These are phyloP conservation scores for Rhynchosporium graminicola DNA, from an alignment of 2,329 filamentous ascomycete genomes.

Conservation along the genomic window DNA sequence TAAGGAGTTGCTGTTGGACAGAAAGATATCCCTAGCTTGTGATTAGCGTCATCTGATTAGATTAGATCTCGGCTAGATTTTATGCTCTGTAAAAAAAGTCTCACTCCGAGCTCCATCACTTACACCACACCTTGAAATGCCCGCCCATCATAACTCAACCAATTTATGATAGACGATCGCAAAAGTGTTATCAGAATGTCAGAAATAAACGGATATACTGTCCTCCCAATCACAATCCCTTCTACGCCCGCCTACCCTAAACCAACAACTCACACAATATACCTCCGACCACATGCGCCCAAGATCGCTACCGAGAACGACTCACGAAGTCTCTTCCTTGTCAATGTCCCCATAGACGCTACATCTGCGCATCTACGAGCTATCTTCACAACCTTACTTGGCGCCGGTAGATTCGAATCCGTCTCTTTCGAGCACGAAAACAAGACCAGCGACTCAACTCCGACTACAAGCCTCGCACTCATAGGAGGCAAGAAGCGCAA, in stretches of 20 bases:
- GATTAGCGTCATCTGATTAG: conserved; percentile 34
- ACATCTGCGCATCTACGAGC: conserved; percentile 75
- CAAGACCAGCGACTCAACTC: conserved; percentile 36
- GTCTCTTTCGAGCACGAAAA: conserved; percentile 72
- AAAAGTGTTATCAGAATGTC: conserved; percentile 25
- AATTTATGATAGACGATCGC: background rate
- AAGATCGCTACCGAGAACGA: conserved; percentile 74
- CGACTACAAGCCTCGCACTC: conserved; percentile 1
- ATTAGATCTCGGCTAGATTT: conserved; percentile 33
- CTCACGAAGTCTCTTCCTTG: conserved; percentile 81
- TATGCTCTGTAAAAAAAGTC: conserved; percentile 28
- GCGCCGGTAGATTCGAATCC: conserved; percentile 74
- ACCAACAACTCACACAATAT: conserved; percentile 76
- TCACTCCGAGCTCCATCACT: conserved; percentile 22
- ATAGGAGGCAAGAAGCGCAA: conserved; percentile 52
- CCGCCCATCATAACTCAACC: background rate
- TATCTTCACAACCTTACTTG: conserved; percentile 73
- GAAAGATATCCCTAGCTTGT: conserved; percentile 19
- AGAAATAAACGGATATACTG: conserved; percentile 36
- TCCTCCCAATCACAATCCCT: conserved; percentile 39
- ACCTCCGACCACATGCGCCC: conserved; percentile 80
- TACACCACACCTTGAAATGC: background rate
- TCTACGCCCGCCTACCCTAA: conserved; percentile 60
- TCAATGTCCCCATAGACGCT: conserved; percentile 84
- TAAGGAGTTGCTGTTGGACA: conserved; percentile 30